Conservation (phyloP, 352 stramenopile genomes). For the Phytophthora podocarpi region DNA sequence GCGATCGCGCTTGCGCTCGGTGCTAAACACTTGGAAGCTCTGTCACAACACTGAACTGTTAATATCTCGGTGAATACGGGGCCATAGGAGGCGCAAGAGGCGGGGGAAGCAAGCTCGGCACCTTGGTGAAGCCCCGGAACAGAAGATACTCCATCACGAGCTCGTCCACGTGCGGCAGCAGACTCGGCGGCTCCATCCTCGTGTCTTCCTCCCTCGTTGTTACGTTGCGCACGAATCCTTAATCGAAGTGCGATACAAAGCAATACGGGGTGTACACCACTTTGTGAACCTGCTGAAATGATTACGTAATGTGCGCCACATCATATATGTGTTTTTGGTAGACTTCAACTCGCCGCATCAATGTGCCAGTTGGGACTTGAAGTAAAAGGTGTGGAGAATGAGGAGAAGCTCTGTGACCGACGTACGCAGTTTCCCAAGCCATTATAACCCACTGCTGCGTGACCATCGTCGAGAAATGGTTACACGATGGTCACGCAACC, state of each 20-base stretch:
- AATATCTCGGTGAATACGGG: conserved; percentile 10
- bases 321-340: neutral
- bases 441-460: too few relatives aligned
- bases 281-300: too few relatives aligned
- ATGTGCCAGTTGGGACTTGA: conserved; percentile 33
- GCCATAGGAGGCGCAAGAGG: neutral
- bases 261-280: neutral
- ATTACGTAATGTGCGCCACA: neutral
- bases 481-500: too few relatives aligned
- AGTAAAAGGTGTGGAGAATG: conserved; percentile 30
- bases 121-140: conserved; percentile 86
- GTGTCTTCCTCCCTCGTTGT: conserved; percentile 15
- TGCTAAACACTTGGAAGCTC: conserved; percentile 80
- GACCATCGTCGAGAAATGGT: too few relatives aligned
- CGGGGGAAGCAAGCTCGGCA: neutral
- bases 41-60: conserved; percentile 15
- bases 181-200: conserved; percentile 41
- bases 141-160: conserved; percentile 88
- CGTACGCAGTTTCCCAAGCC: too few relatives aligned
- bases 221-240: conserved; percentile 27
- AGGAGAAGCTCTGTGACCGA: conserved; percentile 23
- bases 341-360: conserved; percentile 5
- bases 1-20: conserved; percentile 77
- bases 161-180: conserved; percentile 83
- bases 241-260: conserved; percentile 30